Conservation (phyloP, 768 basidiomycete genomes). For the Thelephora ganbajun region DNA sequence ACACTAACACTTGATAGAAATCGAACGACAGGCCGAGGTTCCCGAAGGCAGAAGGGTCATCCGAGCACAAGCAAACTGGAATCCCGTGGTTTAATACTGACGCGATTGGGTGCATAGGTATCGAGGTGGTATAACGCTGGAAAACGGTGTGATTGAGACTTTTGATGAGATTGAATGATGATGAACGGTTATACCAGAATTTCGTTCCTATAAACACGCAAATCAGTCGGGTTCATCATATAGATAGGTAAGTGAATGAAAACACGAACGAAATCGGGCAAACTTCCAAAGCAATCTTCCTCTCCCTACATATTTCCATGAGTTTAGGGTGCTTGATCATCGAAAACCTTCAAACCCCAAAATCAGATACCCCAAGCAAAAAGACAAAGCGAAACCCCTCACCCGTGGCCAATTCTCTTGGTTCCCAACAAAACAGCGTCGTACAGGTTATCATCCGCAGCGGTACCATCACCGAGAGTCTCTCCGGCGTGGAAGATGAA, state of each 20-base stretch:
- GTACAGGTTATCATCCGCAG: conserved; percentile 59
- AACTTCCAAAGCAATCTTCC: conserved; percentile 53
- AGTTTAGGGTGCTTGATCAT: conserved; percentile 66
- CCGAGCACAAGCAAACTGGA: conserved; percentile 56
- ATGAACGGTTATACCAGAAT: conserved; percentile 33
- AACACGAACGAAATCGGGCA: conserved; percentile 67
- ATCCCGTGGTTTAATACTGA: conserved; percentile 60
- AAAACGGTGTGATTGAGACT: not conserved
- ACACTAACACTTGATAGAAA: conserved; percentile 64
- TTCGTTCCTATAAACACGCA: conserved; percentile 40
- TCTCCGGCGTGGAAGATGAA: conserved; percentile 76
- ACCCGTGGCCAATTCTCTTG: conserved; percentile 77
- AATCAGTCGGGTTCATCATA: not conserved
- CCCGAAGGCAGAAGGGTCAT: conserved; percentile 67
- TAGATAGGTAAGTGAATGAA: conserved; percentile 1
- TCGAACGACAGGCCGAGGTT: conserved; percentile 70
- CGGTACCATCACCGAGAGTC: conserved; percentile 62
- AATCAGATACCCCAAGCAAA: not conserved
- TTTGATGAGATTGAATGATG: not conserved
- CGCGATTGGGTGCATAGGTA: conserved; percentile 69
- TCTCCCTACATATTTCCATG: conserved; percentile 51
- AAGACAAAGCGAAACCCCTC: conserved; percentile 3
- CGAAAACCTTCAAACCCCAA: conserved; percentile 38
- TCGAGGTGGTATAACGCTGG: conserved; percentile 62
- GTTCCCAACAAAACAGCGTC: conserved; percentile 71